phyloP scores from a whole-genome alignment of 148 eudicot genomes.

The Agrostemma githago region DNA sequence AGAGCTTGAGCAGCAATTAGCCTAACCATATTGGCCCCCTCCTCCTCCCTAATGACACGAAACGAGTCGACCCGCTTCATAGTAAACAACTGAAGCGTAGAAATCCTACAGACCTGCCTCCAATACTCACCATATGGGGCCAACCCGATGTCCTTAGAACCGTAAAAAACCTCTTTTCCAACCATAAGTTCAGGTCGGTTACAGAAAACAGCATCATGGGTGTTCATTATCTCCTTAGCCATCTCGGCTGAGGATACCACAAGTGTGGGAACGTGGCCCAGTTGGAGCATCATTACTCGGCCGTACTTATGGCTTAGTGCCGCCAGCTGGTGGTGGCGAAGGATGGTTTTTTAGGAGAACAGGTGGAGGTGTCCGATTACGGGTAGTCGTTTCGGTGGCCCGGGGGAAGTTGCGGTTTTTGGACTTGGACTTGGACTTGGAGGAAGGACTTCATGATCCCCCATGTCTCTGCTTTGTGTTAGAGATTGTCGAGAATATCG shows the following conservation, averaged over 20 bases:
- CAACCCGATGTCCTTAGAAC: constrained; percentile 18
- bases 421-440: too few relatives aligned
- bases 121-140: constrained; percentile 29
- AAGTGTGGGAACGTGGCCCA: constrained; percentile 24
- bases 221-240: constrained; percentile 29
- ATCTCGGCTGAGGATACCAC: constrained; percentile 24
- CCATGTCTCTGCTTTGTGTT: too few relatives aligned
- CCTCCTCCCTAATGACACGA: constrained; percentile 26
- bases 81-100: constrained; percentile 27
- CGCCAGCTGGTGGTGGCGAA: constrained; percentile 20
- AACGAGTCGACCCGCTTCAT: constrained; percentile 21
- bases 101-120: constrained; percentile 28
- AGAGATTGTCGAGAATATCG: too few relatives aligned
- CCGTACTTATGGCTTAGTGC: constrained; percentile 20
- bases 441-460: too few relatives aligned
- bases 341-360: constrained; percentile 14
- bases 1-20: not conserved
- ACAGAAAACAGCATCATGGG: constrained; percentile 30
- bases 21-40: constrained; percentile 8
- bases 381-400: constrained; percentile 20
- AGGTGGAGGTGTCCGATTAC: constrained; percentile 25
- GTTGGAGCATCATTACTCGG: constrained; percentile 24
- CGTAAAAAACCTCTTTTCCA: constrained; percentile 20
- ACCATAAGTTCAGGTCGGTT: constrained; percentile 21
- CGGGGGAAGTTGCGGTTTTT: constrained; percentile 16